These are phyloP conservation scores for Aspergillus pseudoglaucus DNA, from an alignment of 2,329 filamentous ascomycete species.

Conservation along the genomic window DNA sequence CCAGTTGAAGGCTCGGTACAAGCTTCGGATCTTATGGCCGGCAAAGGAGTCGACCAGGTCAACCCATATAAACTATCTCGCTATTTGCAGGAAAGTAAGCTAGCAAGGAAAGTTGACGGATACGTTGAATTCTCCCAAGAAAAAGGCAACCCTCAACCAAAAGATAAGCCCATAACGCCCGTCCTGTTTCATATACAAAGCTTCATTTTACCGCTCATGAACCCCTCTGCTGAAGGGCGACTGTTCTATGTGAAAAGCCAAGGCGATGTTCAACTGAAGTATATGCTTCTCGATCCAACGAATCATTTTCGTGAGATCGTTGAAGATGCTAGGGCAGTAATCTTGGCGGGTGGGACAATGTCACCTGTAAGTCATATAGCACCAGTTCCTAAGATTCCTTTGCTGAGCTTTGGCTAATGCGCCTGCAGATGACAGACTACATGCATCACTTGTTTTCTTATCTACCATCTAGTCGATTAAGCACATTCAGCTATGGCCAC, in stretches of 20 bases:
- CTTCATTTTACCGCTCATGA: constrained; percentile 76
- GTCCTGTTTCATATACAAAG: constrained; percentile 58
- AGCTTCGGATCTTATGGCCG: constrained; percentile 64
- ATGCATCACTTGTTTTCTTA: constrained; percentile 77
- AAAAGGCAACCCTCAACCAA: constrained; percentile 30
- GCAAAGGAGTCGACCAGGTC: constrained; percentile 89
- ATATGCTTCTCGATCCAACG: constrained; percentile 84
- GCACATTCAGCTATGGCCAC: constrained; percentile 85
- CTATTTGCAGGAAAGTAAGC: constrained; percentile 85
- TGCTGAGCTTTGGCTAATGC: background rate
- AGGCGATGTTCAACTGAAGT: constrained; percentile 59
- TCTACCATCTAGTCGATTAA: constrained; percentile 56
- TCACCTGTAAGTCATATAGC: constrained; percentile 55
- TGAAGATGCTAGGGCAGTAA: constrained; percentile 74
- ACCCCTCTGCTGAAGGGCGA: constrained; percentile 64
- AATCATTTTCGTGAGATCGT: constrained; percentile 87
- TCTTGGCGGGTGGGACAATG: constrained; percentile 94
- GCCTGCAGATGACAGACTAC: constrained; percentile 70
- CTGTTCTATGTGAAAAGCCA: constrained; percentile 51
- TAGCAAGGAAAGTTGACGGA: constrained; percentile 90
- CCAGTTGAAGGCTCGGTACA: constrained; percentile 61
- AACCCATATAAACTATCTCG: constrained; percentile 82
- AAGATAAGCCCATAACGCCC: constrained; percentile 38
- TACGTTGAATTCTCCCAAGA: constrained; percentile 63
- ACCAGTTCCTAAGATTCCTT: background rate